phyloP scores from a whole-genome alignment of 139 green algal genomes.

The Edaphochlamys debaryana region DNA sequence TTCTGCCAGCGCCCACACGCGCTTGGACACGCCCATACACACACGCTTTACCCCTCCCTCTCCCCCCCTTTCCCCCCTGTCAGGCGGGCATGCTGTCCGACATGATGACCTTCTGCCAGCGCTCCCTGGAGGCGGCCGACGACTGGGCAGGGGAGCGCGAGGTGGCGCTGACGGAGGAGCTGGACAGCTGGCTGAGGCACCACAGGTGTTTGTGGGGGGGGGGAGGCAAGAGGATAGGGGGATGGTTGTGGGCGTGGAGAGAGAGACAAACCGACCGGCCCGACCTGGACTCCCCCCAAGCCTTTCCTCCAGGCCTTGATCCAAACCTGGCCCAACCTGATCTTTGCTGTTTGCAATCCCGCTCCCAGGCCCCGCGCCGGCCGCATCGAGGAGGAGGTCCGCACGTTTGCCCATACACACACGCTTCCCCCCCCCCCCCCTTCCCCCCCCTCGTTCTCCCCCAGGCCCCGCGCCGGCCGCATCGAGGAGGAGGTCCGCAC shows the following conservation, averaged over 20 bases:
- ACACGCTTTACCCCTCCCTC: too few relatives aligned
- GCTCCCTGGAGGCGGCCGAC: slow-evolving; percentile 33
- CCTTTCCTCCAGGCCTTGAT: too few relatives aligned
- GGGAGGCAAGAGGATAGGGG: too few relatives aligned
- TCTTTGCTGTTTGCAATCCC: too few relatives aligned
- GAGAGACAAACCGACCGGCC: too few relatives aligned
- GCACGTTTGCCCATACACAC: too few relatives aligned
- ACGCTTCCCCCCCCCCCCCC: too few relatives aligned
- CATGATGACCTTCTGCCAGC: slow-evolving; percentile 56
- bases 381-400: slow-evolving; percentile 72
- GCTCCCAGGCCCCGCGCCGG: slow-evolving; percentile 64
- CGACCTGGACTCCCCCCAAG: too few relatives aligned
- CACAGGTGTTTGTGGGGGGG: slow-evolving; percentile 52
- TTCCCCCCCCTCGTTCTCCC: too few relatives aligned
- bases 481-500: slow-evolving; percentile 72
- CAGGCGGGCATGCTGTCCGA: slow-evolving; percentile 56
- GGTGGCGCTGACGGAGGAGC: slow-evolving; percentile 66
- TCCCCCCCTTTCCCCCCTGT: neutral
- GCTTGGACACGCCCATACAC: too few relatives aligned
- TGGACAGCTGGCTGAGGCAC: slow-evolving; percentile 63
- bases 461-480: slow-evolving; percentile 62
- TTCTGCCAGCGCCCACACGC: slow-evolving; percentile 45
- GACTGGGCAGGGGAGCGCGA: slow-evolving; percentile 61
- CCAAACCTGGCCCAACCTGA: too few relatives aligned
- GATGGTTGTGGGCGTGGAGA: too few relatives aligned